Percentiles rank a stretch among this genome's conserved stretches.
phyloP scores from a whole-genome alignment of 805 yeast species.

The Sporopachydermia quercuum region DNA sequence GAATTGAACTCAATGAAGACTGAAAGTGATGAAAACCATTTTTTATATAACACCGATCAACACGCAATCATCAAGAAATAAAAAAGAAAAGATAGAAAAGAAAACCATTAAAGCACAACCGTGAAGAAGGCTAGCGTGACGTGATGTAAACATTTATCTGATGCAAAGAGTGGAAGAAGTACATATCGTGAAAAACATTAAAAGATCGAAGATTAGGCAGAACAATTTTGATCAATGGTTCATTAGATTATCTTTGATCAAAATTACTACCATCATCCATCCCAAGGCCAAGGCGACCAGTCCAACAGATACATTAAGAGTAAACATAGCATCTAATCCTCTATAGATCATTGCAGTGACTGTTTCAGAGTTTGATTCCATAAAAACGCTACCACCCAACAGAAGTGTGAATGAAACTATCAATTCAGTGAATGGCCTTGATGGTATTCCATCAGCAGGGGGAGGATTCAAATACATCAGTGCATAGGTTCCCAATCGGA shows the following conservation, averaged over 20 bases:
- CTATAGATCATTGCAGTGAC: conserved; percentile 69
- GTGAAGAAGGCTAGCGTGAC: too few species aligned
- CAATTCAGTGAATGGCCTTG: conserved; percentile 78
- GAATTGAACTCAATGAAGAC: too few species aligned
- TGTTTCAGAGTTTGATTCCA: conserved; percentile 82
- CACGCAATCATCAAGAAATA: too few species aligned
- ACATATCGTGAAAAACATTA: too few species aligned
- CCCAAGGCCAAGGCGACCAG: conserved; percentile 66
- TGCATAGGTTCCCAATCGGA: conserved; percentile 52
- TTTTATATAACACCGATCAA: too few species aligned
- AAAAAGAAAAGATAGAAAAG: too few species aligned
- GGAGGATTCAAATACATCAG: conserved; percentile 29
- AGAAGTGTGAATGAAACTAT: conserved; percentile 64
- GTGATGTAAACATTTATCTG: too few species aligned
- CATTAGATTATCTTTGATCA: conserved; percentile 38
- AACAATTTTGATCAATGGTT: too few species aligned
- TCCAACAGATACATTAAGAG: conserved; percentile 78
- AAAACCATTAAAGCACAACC: too few species aligned
- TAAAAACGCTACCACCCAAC: conserved; percentile 82
- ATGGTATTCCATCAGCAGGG: conserved; percentile 25
- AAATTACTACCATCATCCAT: conserved; percentile 65
- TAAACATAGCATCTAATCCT: conserved; percentile 81
- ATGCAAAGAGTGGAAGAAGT: too few species aligned
- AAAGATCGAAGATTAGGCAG: too few species aligned
- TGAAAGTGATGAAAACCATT: too few species aligned